Percentiles rank a stretch among this genome's conserved stretches.
Evolutionary conservation across 257 asterid genomes (phyloP).

Genomic region (Cordia subcordata): DNA sequence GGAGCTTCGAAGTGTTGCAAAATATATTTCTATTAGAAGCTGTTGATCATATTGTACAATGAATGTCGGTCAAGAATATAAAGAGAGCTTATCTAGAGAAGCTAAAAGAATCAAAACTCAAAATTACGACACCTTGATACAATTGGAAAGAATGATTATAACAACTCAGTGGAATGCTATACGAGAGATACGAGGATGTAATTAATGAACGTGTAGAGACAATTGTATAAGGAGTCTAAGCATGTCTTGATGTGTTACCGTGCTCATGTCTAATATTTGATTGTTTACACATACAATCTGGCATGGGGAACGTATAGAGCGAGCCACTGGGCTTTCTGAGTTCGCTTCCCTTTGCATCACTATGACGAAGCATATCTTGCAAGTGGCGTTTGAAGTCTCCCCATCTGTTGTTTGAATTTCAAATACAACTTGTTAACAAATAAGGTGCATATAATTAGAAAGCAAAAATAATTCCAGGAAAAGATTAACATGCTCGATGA

Average conservation of each 20-base stretch:
- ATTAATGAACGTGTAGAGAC: background rate
- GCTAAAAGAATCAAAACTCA: conserved; percentile 1
- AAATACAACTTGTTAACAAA: background rate
- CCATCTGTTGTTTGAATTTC: conserved; percentile 46
- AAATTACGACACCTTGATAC: background rate
- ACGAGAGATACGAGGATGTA: conserved; percentile 8
- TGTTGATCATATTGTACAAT: background rate
- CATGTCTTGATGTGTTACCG: conserved; percentile 41
- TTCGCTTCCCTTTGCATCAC: conserved; percentile 74
- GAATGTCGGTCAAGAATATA: background rate
- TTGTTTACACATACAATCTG: conserved; percentile 91
- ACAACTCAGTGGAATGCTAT: background rate
- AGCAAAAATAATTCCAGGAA: background rate
- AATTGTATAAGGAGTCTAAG: conserved; percentile 3
- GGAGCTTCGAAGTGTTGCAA: background rate
- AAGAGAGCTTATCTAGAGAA: background rate
- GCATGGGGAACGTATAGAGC: conserved; percentile 84
- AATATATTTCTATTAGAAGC: background rate
- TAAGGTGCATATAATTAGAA: background rate
- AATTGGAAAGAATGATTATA: background rate
- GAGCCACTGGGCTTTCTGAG: conserved; percentile 68
- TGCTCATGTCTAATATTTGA: conserved; percentile 30
- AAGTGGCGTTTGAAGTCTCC: conserved; percentile 58
- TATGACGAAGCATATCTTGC: conserved; percentile 87
- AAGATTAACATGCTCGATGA: no score